phyloP scores from a whole-genome alignment of 2,329 filamentous ascomycete species.

The Microsporum audouinii region DNA sequence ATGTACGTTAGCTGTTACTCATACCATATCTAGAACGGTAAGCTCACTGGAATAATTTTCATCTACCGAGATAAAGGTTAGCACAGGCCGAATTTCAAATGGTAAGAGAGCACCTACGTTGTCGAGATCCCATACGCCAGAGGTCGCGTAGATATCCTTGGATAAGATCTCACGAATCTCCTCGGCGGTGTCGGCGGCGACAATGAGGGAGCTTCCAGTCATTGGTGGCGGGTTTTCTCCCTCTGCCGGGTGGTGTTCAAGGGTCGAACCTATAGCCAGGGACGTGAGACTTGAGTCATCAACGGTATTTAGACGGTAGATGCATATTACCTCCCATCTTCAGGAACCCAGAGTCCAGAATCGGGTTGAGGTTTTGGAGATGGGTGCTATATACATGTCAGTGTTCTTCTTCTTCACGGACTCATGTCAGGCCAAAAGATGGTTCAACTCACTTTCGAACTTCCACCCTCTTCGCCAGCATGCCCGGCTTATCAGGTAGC shows the following conservation, averaged over 20 bases:
- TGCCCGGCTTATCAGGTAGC: conserved; percentile 54
- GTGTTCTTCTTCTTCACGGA: not conserved
- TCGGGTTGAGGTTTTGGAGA: conserved; percentile 44
- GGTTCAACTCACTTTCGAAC: conserved; percentile 22
- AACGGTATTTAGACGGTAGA: too few relatives aligned
- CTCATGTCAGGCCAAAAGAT: not conserved
- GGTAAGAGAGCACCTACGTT: conserved; percentile 37
- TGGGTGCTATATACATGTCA: conserved; percentile 36
- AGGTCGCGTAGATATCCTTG: conserved; percentile 59
- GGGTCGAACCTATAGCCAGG: conserved; percentile 46
- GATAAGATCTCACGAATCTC: conserved; percentile 56
- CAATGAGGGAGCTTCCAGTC: conserved; percentile 60
- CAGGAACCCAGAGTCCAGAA: conserved; percentile 44
- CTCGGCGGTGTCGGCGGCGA: conserved; percentile 55
- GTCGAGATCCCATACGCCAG: conserved; percentile 69
- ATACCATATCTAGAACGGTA: not conserved
- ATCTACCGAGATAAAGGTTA: not conserved
- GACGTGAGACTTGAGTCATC: not conserved
- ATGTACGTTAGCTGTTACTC: not conserved
- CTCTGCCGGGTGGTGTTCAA: conserved; percentile 55
- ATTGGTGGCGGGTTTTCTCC: conserved; percentile 50
- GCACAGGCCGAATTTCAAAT: not conserved
- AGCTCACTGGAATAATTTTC: conserved; percentile 4
- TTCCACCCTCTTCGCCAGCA: conserved; percentile 49
- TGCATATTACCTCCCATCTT: conserved; percentile 51